Evolutionary conservation across 2,329 filamentous ascomycete genomes (phyloP).

Genomic region (Aspergillus fructus): DNA sequence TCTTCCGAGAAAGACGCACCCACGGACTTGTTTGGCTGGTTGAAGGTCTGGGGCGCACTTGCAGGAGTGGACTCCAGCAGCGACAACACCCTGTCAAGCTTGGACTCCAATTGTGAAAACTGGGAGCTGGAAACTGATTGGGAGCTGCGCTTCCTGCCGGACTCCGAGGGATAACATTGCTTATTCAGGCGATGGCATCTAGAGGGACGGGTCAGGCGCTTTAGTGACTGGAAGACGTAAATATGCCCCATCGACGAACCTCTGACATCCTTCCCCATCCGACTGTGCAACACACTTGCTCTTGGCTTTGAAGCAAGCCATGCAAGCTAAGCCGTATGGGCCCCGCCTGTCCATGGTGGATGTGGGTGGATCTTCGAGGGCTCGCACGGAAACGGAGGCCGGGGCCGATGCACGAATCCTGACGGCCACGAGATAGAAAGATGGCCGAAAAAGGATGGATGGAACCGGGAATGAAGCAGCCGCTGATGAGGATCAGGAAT

Average conservation of each 20-base stretch:
- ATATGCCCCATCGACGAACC: neutral
- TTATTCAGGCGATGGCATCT: slow-evolving; percentile 8
- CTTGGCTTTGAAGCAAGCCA: slow-evolving; percentile 4
- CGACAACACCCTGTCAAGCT: neutral
- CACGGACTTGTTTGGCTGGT: neutral
- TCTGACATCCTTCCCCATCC: neutral
- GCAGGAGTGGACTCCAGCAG: neutral
- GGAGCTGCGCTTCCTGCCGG: neutral
- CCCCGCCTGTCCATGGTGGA: slow-evolving; percentile 7
- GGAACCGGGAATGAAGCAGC: too few species aligned
- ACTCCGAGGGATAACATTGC: neutral
- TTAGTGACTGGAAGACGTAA: neutral
- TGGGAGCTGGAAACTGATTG: neutral
- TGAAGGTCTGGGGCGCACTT: neutral
- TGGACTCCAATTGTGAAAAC: slow-evolving; percentile 1
- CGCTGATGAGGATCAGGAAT: too few species aligned
- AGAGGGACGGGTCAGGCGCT: neutral
- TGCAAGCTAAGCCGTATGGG: slow-evolving; percentile 7
- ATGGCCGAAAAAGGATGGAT: too few species aligned
- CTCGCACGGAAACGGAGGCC: neutral
- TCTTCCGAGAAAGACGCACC: neutral
- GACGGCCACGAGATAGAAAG: too few species aligned
- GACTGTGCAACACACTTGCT: neutral
- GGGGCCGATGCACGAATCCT: neutral
- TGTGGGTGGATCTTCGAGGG: neutral